Base-by-base conservation (phyloP, 106 monocot genomes). In the Vanilla planifolia region DNA sequence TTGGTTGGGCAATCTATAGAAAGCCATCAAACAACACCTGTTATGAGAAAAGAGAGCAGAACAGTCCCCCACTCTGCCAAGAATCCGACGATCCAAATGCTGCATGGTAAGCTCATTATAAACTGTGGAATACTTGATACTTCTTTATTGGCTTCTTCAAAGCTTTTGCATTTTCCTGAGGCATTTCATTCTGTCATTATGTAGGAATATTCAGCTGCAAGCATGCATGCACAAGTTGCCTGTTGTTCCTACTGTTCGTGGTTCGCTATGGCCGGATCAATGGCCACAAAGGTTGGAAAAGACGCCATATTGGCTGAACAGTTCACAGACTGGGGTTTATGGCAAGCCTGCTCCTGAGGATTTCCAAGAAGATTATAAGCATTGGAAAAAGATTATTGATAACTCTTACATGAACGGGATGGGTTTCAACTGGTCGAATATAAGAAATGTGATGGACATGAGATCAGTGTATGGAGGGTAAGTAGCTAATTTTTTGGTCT, bases 361-460 rank as follows among this genome's bases (percentile, higher is more conserved):
- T 61, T 93, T 89, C 52, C 47, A 57, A 51, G 77, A 67, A 29
- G 93, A 93, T 37, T 77, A 80, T 34, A 64, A 70, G 57, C 93
- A 93, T 23, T 93, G 93, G 93, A 83, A 80, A 63, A 68, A 61
- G 43, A 79, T 89, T 53, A 80, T 93, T 8, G 65, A 60, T 48
- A 89, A 78, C 30, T 85, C 85, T 8, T 89, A 89, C 60, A 30
- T 82, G 60, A 75, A 65, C 39, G 85, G 81, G 24, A 69, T 88
- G 79, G 93, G 89, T 48, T 83, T 93, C 33, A 59, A 89, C 67
- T 93, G 93, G 93, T 72, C 84, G 13, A 74, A 51, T n/a, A 71
- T 93, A 29, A 79, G 93, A 68, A 93, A 93, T 70, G 88, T 82
- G 68, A 93, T 93, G 93, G 93, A 93, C 61, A 93, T 93, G 93